Evolutionary conservation across 805 yeast species (phyloP).

Genomic region (Novakomyces olei): DNA sequence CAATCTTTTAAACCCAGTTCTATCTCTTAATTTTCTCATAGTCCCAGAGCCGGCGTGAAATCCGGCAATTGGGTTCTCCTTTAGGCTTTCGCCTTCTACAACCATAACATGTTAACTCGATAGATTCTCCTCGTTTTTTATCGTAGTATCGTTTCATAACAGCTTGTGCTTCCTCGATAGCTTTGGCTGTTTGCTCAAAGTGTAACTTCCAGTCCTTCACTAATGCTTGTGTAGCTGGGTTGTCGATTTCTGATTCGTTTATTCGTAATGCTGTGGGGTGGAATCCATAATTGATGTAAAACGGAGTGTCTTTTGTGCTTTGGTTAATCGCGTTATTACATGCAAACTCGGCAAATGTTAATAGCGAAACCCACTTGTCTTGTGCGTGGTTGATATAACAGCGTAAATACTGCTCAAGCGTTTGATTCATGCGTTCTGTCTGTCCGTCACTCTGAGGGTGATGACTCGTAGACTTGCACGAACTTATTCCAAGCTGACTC

Average conservation of each 20-base stretch:
- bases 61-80: too few species aligned
- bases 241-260: neutral
- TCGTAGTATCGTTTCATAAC: neutral
- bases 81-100: too few species aligned
- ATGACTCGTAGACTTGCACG: neutral
- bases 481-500: neutral
- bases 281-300: neutral
- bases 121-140: neutral
- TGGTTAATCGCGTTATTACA: neutral
- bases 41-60: too few species aligned
- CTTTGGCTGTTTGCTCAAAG: neutral
- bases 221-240: too few species aligned
- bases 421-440: neutral
- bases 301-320: neutral
- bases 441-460: constrained; percentile 1
- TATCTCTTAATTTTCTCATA: too few species aligned
- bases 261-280: neutral
- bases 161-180: neutral
- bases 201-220: neutral
- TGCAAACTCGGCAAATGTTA: neutral
- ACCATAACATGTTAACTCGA: too few species aligned
- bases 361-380: neutral
- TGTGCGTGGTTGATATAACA: neutral
- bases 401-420: neutral
- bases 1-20: too few species aligned